phyloP scores from a whole-genome alignment of 1,284 basidiomycete genomes.

The Sutorius eximius region DNA sequence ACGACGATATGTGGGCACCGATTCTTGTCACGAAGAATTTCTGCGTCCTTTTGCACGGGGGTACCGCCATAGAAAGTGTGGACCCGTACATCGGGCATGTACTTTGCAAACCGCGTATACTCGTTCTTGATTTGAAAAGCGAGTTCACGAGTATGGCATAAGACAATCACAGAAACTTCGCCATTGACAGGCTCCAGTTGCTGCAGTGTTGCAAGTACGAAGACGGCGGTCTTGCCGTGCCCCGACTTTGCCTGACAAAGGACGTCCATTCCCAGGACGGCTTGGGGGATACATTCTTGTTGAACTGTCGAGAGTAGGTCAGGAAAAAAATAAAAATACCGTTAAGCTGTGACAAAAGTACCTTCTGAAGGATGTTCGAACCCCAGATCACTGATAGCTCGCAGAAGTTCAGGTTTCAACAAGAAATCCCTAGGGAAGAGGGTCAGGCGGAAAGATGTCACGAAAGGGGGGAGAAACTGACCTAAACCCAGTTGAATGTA shows the following conservation, averaged over 20 bases:
- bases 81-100: conserved; percentile 99
- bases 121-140: conserved; percentile 99
- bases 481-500: conserved; percentile 96
- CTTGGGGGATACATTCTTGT: conserved; percentile 99
- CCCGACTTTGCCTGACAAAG: conserved; percentile 99
- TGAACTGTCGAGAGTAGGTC: conserved; percentile 65
- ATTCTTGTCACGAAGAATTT: conserved; percentile 91
- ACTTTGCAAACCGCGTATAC: conserved; percentile 98
- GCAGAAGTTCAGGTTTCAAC: conserved; percentile 70
- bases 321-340: background rate
- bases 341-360: conserved; percentile 38
- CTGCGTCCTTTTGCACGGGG: conserved; percentile 91
- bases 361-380: conserved; percentile 99
- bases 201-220: conserved; percentile 96
- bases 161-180: conserved; percentile 95
- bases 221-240: conserved; percentile 99
- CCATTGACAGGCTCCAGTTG: conserved; percentile 98
- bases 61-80: conserved; percentile 98
- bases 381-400: conserved; percentile 97
- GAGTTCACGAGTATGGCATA: conserved; percentile 99
- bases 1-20: conserved; percentile 99
- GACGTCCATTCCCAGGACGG: conserved; percentile 99
- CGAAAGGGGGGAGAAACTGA: conserved; percentile 36
- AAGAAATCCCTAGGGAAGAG: conserved; percentile 26
- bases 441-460: conserved; percentile 5